Evolutionary conservation across 805 yeast genomes (phyloP).

Genomic region (Starmerella vitae): DNA sequence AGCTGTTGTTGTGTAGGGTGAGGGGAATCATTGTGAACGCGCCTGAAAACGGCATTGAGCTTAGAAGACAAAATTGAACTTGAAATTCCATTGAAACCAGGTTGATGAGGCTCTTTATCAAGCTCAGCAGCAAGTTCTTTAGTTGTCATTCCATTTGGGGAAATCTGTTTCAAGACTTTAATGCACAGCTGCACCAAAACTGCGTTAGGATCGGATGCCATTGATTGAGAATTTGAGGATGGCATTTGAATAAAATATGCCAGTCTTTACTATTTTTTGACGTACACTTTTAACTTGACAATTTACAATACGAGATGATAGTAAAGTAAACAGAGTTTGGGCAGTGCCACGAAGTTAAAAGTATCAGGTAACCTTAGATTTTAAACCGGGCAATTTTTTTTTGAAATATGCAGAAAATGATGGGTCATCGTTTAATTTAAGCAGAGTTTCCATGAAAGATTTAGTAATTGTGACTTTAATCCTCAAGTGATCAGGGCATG

Average conservation of each 20-base stretch:
- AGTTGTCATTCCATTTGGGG: slow-evolving; percentile 25
- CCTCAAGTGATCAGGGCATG: not conserved
- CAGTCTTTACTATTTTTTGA: too few species aligned
- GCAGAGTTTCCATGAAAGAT: not conserved
- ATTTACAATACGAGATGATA: too few species aligned
- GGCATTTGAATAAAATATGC: not conserved
- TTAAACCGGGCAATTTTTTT: not conserved
- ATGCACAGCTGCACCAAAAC: slow-evolving; percentile 22
- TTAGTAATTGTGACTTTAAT: not conserved
- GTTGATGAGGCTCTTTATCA: slow-evolving; percentile 9
- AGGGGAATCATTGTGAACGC: slow-evolving; percentile 21
- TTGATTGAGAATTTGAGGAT: not conserved
- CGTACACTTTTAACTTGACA: too few species aligned
- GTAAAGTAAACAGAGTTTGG: too few species aligned
- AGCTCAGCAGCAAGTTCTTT: slow-evolving; percentile 23
- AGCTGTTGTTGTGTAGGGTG: slow-evolving; percentile 15
- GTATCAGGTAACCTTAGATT: not conserved
- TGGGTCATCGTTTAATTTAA: slow-evolving; percentile 1
- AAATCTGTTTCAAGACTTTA: slow-evolving; percentile 15
- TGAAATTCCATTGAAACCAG: slow-evolving; percentile 21
- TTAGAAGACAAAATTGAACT: slow-evolving; percentile 26
- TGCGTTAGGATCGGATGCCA: slow-evolving; percentile 7
- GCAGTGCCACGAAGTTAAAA: too few species aligned
- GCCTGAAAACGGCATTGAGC: slow-evolving; percentile 25
- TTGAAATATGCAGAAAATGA: too few species aligned